Evolutionary conservation across 305 asterid genomes (phyloP).

Genomic region (Fraxinus latifolia): DNA sequence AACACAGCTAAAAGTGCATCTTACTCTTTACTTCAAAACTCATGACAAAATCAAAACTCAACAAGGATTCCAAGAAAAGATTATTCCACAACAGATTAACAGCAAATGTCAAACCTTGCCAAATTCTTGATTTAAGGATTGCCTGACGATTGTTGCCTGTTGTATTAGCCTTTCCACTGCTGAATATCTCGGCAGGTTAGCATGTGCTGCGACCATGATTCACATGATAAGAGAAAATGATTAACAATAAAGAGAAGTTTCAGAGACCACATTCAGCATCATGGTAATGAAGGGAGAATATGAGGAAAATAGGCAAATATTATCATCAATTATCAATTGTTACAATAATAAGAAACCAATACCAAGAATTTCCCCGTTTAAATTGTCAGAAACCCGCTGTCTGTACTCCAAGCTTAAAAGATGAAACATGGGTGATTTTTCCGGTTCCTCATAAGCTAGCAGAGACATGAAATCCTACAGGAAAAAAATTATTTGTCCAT

Average conservation of each 20-base stretch:
- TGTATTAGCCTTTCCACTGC: constrained; percentile 77
- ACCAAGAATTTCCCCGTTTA: constrained; percentile 87
- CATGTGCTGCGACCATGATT: constrained; percentile 47
- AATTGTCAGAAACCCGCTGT: constrained; percentile 71
- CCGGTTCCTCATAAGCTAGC: constrained; percentile 87
- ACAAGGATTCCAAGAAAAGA: background rate
- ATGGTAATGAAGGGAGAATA: constrained; percentile 5
- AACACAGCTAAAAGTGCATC: constrained; percentile 1
- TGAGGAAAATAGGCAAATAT: constrained; percentile 12
- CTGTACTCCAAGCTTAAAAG: constrained; percentile 71
- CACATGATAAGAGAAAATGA: background rate
- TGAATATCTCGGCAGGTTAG: constrained; percentile 63
- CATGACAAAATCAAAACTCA: background rate
- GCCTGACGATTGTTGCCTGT: constrained; percentile 69
- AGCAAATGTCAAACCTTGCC: constrained; percentile 56
- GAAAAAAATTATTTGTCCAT: constrained; percentile 2
- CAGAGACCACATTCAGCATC: background rate
- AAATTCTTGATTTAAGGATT: constrained; percentile 64
- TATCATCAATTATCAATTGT: background rate
- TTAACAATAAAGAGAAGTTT: background rate
- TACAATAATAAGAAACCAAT: constrained; percentile 10
- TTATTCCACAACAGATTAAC: background rate
- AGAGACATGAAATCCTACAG: constrained; percentile 82
- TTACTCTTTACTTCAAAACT: background rate
- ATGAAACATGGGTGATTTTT: constrained; percentile 88